Conservation (phyloP, 257 asterid genomes). For the Lycium ferocissimum region DNA sequence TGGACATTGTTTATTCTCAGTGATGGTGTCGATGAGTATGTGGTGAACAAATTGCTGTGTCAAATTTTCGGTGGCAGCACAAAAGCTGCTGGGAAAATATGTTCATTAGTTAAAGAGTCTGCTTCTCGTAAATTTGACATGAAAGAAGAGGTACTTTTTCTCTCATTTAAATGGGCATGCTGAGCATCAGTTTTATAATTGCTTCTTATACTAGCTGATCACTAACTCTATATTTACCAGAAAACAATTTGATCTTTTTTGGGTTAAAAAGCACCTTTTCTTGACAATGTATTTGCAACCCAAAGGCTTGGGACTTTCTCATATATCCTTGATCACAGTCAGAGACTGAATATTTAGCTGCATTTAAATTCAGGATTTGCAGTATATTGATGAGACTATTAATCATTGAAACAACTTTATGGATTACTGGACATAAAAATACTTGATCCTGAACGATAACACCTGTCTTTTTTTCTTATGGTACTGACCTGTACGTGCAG, state of each 20-base stretch:
- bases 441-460: background rate
- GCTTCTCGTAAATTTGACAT: constrained; percentile 92
- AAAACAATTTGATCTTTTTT: background rate
- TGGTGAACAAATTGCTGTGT: constrained; percentile 78
- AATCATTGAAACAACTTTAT: background rate
- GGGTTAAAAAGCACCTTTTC: background rate
- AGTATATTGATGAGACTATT: background rate
- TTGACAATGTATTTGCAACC: background rate
- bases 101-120: constrained; percentile 74
- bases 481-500: constrained; percentile 14
- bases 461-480: background rate
- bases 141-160: constrained; percentile 90
- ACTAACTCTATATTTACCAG: constrained; percentile 7
- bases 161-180: constrained; percentile 23
- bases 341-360: background rate
- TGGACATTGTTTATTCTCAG: constrained; percentile 47
- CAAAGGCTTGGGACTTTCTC: background rate
- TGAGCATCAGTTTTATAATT: constrained; percentile 1
- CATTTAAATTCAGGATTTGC: background rate
- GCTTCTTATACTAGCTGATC: background rate
- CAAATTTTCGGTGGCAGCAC: constrained; percentile 60
- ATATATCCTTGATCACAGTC: background rate
- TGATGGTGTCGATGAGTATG: constrained; percentile 91
- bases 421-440: constrained; percentile 23
- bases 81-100: constrained; percentile 52